phyloP scores from a whole-genome alignment of 768 basidiomycete species.

The Wakefieldia striispora region DNA sequence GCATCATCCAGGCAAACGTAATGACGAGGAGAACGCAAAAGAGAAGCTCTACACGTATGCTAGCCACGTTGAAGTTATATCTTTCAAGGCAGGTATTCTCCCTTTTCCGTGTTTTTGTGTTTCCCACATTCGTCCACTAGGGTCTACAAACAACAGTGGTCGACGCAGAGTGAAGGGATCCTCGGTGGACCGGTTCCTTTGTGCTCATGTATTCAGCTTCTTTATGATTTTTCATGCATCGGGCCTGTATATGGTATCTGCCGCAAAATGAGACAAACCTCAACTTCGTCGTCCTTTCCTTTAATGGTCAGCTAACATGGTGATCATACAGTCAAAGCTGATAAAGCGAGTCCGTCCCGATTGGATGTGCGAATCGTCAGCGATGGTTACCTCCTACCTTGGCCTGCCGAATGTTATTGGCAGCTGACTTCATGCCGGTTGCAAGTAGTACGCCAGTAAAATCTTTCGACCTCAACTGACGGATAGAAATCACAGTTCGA shows the following conservation, averaged over 20 bases:
- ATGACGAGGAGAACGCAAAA: conserved; percentile 98
- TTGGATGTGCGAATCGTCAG: too few species aligned
- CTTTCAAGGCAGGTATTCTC: conserved; percentile 73
- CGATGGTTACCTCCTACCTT: too few species aligned
- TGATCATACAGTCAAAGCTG: too few species aligned
- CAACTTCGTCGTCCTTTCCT: too few species aligned
- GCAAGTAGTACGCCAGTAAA: too few species aligned
- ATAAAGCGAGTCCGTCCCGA: too few species aligned
- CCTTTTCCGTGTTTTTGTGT: neutral
- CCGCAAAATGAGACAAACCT: conserved; percentile 17
- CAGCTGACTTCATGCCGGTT: too few species aligned
- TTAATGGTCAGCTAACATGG: too few species aligned
- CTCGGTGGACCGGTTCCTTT: conserved; percentile 9
- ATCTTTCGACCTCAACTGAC: too few species aligned
- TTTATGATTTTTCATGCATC: conserved; percentile 26
- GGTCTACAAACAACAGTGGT: conserved; percentile 81
- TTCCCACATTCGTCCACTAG: conserved; percentile 38
- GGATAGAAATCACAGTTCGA: too few species aligned
- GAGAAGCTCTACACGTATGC: conserved; percentile 97
- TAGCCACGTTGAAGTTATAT: conserved; percentile 68
- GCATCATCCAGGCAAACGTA: conserved; percentile 75
- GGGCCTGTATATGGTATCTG: conserved; percentile 27
- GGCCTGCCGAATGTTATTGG: too few species aligned
- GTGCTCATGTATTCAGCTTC: conserved; percentile 15
- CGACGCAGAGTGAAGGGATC: conserved; percentile 65